Evolutionary conservation across 345 rosid genomes (phyloP), one percentile per base, ranked within the genome.

Genomic region (Arabidopsis arenosa): DNA sequence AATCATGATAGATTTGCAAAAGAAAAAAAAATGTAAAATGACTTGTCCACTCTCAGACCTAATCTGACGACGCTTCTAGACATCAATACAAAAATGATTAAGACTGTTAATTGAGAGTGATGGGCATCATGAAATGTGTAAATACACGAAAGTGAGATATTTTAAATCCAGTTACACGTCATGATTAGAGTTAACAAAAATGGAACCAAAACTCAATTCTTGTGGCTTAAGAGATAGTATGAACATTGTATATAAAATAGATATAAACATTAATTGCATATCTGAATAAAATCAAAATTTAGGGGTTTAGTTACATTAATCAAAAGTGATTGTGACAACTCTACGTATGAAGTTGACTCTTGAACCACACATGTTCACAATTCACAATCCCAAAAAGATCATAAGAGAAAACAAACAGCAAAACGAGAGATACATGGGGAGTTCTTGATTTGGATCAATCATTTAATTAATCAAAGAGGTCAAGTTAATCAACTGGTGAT

Each of bases 321-420:
- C 48, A 65, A 49, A 64, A 72, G 23, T 64, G 67, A 72, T 48
- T 28, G 77, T 78, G 81, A 66, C 81, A 72, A 72, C 82, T 32
- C 67, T 64, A 47, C 66, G 57, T 72, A 45, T 30, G 72, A 67
- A 79, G 76, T 79, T 78, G 88, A 80, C 74, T 76, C 74, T 60
- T 63, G 75, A 82, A 82, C 72, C 64, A 80, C 74, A 75, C 79
- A 75, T 72, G 72, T 32, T 68, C 82, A 68, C 63, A 52, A 43
- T 75, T 75, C 57, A 61, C 80, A 66, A 78, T 72, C 81, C 81
- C 81, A 49, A 72, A 35, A 72, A 66, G 21, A 15, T 30, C 26
- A 39, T 66, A 30, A 30, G 72, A 56, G 41, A 55, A 72, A 54
- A 72, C 39, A 77, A 71, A 72, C 41, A 72, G 7, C 37, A 40